phyloP scores from a whole-genome alignment of 2,329 filamentous ascomycete species.

The Hypomyces perniciosus region DNA sequence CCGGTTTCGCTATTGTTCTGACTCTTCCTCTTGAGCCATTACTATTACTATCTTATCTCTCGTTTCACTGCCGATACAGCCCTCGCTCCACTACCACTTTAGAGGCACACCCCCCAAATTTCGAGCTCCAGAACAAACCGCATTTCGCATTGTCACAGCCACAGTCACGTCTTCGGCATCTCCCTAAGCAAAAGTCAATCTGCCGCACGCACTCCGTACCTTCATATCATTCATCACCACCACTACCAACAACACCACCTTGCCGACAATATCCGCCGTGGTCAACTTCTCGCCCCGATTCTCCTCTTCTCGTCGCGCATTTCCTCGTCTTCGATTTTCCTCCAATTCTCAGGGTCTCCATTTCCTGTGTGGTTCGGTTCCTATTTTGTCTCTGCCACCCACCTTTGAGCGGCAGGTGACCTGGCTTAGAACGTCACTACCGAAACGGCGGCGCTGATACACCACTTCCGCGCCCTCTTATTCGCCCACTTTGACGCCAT shows the following conservation, averaged over 20 bases:
- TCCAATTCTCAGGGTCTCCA: not conserved
- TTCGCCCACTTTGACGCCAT: slow-evolving; percentile 11
- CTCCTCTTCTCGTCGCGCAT: not conserved
- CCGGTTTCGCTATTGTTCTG: not conserved
- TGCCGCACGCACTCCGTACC: not conserved
- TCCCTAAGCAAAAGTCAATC: slow-evolving; percentile 5
- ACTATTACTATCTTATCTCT: not conserved
- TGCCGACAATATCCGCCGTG: not conserved
- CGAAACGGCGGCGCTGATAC: slow-evolving; percentile 10
- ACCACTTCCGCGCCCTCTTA: slow-evolving; percentile 4
- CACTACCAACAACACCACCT: too few relatives aligned
- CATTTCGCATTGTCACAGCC: not conserved
- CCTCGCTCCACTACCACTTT: slow-evolving; percentile 6
- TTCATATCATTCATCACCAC: too few relatives aligned
- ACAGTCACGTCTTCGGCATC: slow-evolving; percentile 6
- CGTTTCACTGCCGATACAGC: slow-evolving; percentile 10
- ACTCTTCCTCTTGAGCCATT: not conserved
- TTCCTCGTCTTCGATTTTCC: not conserved
- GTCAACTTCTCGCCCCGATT: not conserved
- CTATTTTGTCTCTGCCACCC: not conserved
- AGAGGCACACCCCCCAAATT: slow-evolving; percentile 5
- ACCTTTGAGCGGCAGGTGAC: slow-evolving; percentile 7
- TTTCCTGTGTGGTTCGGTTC: not conserved
- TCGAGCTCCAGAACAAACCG: slow-evolving; percentile 5
- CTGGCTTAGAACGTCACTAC: slow-evolving; percentile 8